Conservation (phyloP, 2,329 filamentous ascomycete genomes). For the Didymella lethalis region DNA sequence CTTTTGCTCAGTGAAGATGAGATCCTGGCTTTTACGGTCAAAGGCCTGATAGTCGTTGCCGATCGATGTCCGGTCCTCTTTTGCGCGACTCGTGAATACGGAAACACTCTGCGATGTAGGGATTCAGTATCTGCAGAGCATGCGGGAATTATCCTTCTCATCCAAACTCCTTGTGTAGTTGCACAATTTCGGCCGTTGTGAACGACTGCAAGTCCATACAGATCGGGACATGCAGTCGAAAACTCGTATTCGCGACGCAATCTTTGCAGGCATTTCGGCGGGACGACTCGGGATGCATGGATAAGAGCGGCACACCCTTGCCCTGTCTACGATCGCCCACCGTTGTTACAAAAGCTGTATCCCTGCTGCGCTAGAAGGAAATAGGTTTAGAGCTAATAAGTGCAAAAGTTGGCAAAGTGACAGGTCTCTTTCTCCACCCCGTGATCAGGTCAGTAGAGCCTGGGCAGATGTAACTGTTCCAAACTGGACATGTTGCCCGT, state of each 20-base stretch:
- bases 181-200: conserved; percentile 2
- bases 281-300: conserved; percentile 46
- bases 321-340: conserved; percentile 44
- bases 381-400: conserved; percentile 22
- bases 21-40: conserved; percentile 19
- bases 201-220: conserved; percentile 22
- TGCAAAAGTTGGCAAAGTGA: conserved; percentile 16
- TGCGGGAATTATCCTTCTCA: background rate
- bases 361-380: conserved; percentile 43
- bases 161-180: background rate
- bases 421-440: conserved; percentile 4
- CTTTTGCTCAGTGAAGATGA: background rate
- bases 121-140: background rate
- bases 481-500: background rate
- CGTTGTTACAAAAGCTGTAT: conserved; percentile 38
- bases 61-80: conserved; percentile 20
- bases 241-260: conserved; percentile 25
- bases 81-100: conserved; percentile 14
- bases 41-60: conserved; percentile 24
- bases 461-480: conserved; percentile 15
- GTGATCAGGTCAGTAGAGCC: conserved; percentile 6
- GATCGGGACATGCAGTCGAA: conserved; percentile 24
- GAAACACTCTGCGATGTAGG: background rate
- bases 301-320: conserved; percentile 39
- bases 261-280: conserved; percentile 31